Evolutionary conservation across 257 asterid genomes (phyloP).

Genomic region (Nicotiana sylvestris): DNA sequence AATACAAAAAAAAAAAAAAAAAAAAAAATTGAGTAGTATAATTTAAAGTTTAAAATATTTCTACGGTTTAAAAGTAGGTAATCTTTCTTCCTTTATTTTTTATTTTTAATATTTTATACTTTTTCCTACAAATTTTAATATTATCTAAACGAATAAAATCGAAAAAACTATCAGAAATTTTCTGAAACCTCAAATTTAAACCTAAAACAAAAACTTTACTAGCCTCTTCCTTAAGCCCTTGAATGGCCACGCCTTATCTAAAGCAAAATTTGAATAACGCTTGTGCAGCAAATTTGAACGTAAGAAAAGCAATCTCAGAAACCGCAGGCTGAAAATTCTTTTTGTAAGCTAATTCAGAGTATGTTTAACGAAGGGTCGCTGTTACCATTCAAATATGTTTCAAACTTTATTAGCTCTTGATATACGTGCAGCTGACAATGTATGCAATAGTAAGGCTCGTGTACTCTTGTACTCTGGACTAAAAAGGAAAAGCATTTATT

Average conservation of each 20-base stretch:
- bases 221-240: no score
- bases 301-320: constrained; percentile 18
- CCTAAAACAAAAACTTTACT: no score
- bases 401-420: not conserved
- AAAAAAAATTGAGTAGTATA: no score
- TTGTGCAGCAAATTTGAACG: not conserved
- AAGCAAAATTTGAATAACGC: not conserved
- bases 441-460: not conserved
- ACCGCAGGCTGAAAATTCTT: constrained; percentile 15
- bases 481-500: not conserved
- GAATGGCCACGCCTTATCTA: not conserved
- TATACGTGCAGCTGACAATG: constrained; percentile 5
- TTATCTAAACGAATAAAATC: no score
- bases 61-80: no score
- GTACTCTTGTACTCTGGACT: not conserved
- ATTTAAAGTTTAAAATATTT: no score
- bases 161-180: no score
- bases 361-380: constrained; percentile 23
- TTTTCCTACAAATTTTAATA: no score
- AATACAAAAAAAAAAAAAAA: no score
- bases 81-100: no score
- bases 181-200: no score
- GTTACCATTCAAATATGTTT: constrained; percentile 2
- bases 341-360: not conserved
- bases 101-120: no score